Evolutionary conservation across 2,329 filamentous ascomycete genomes (phyloP).

Genomic region (Paraconiothyrium sp.): DNA sequence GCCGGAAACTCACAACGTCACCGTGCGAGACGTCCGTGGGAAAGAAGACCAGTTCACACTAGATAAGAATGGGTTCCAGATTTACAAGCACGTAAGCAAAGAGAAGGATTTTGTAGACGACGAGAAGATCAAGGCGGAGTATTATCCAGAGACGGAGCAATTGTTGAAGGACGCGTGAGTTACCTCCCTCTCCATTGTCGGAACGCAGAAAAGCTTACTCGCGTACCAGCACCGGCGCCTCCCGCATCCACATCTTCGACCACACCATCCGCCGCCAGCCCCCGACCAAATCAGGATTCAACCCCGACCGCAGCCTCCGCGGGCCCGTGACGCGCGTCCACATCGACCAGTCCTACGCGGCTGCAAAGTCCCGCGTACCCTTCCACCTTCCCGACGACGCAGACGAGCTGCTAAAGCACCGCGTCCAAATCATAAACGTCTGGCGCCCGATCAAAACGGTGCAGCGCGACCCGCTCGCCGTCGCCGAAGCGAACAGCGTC

Average conservation of each 20-base stretch:
- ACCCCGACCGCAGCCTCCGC: slow-evolving; percentile 44
- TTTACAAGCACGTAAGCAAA: slow-evolving; percentile 37
- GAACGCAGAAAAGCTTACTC: not conserved
- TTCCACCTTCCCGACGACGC: slow-evolving; percentile 45
- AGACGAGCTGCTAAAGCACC: slow-evolving; percentile 35
- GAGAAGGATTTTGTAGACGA: slow-evolving; percentile 51
- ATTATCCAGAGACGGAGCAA: slow-evolving; percentile 48
- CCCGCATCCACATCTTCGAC: slow-evolving; percentile 69
- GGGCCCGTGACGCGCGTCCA: slow-evolving; percentile 64
- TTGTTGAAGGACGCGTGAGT: slow-evolving; percentile 51
- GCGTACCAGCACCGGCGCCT: slow-evolving; percentile 62
- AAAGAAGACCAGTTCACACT: slow-evolving; percentile 55
- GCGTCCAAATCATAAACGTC: slow-evolving; percentile 49
- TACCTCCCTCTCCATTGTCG: too few relatives aligned
- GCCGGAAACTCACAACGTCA: slow-evolving; percentile 35
- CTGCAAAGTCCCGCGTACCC: slow-evolving; percentile 37
- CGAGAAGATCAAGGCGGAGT: slow-evolving; percentile 43
- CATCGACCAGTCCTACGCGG: slow-evolving; percentile 65
- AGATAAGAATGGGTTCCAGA: slow-evolving; percentile 52
- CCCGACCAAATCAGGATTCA: slow-evolving; percentile 29
- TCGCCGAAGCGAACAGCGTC: slow-evolving; percentile 43
- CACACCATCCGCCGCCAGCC: slow-evolving; percentile 66
- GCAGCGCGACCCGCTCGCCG: slow-evolving; percentile 42
- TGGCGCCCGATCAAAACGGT: slow-evolving; percentile 49
- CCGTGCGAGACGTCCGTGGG: slow-evolving; percentile 57